Evolutionary conservation across 179 eudicot genomes (phyloP), one percentile per base, ranked within the genome.

Genomic region (Camellia oleifera): DNA sequence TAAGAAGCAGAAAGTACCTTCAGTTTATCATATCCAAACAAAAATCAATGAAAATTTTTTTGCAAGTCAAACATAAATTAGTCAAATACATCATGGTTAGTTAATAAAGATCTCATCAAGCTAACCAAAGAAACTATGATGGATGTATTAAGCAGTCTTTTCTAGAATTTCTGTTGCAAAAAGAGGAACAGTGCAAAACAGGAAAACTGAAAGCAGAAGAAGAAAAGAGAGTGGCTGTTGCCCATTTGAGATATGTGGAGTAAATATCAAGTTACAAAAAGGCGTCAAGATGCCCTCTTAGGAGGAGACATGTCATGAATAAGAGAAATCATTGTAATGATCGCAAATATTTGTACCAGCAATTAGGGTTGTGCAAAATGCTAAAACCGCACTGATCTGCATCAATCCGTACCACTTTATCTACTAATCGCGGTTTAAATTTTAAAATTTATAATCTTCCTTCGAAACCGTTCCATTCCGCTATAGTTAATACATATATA

Each of bases 281-380:
- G 65, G 48, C 82, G 63, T 91, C 84, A 90, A 11, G 90, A 89
- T 69, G 90, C 86, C 86, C 87, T 87, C 81, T 93, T 93, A 68
- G 95, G 93, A 74, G 90, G 92, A 83, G 97, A 92, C 95, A 91
- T 93, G 80, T 91, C 91, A 54, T 79, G 77, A 58, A 89, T 84
- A 7, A 93, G 85, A 71, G 92, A 89, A 4, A 78, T 67, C 17
- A 92, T 87, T 8, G 91, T 92, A 13, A 78, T 71, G 40, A 89
- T 77, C 3, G 89, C 72, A 53, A 86, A 63, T 74, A 89, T 83
- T 83, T 88, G 90, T 64, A 87, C 75, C 79, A 87, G 45, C 32
- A 26, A 26, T 26, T 26, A 26, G 32, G 32, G 32, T 26, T 26
- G 32, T 26, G 32, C 32, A 26, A 26, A 26, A 26, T 26, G 32